phyloP scores from a whole-genome alignment of 352 stramenopile species.

The Phytophthora sojae region DNA sequence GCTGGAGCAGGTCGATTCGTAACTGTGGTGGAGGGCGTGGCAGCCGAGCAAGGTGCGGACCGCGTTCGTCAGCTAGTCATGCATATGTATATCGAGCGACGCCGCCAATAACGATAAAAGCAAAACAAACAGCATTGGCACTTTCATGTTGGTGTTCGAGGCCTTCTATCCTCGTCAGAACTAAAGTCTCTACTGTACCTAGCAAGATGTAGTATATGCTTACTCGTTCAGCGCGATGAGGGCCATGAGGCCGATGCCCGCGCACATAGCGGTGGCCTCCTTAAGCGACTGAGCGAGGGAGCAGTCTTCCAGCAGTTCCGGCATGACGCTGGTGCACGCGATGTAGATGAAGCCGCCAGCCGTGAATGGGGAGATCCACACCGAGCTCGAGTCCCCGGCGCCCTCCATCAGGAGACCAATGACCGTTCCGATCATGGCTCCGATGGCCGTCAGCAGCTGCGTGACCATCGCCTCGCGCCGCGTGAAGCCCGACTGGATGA shows the following conservation, averaged over 20 bases:
- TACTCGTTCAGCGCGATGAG: constrained; percentile 82
- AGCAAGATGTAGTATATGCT: background rate
- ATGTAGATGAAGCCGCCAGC: constrained; percentile 95
- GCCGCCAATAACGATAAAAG: constrained; percentile 24
- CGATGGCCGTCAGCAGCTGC: constrained; percentile 92
- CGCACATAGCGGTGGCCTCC: constrained; percentile 71
- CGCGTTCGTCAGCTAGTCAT: constrained; percentile 18
- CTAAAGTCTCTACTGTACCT: constrained; percentile 5
- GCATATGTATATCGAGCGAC: constrained; percentile 33
- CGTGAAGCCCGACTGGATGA: constrained; percentile 92
- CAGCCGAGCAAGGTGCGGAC: constrained; percentile 11
- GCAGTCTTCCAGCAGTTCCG: constrained; percentile 90
- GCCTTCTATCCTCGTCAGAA: constrained; percentile 1
- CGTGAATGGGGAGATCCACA: constrained; percentile 87
- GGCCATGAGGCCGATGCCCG: constrained; percentile 80
- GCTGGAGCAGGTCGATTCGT: constrained; percentile 14
- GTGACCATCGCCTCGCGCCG: constrained; percentile 90
- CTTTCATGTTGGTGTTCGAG: constrained; percentile 14
- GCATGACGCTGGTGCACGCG: constrained; percentile 90
- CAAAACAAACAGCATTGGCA: constrained; percentile 37
- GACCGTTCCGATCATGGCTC: constrained; percentile 90
- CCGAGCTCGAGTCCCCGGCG: constrained; percentile 67
- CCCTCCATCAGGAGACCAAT: constrained; percentile 86
- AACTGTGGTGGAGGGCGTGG: constrained; percentile 23
- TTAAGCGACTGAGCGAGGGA: constrained; percentile 76